These are phyloP conservation scores for Staphylotrichum tortipilum DNA, from an alignment of 495 filamentous ascomycete species.

Conservation along the genomic window DNA sequence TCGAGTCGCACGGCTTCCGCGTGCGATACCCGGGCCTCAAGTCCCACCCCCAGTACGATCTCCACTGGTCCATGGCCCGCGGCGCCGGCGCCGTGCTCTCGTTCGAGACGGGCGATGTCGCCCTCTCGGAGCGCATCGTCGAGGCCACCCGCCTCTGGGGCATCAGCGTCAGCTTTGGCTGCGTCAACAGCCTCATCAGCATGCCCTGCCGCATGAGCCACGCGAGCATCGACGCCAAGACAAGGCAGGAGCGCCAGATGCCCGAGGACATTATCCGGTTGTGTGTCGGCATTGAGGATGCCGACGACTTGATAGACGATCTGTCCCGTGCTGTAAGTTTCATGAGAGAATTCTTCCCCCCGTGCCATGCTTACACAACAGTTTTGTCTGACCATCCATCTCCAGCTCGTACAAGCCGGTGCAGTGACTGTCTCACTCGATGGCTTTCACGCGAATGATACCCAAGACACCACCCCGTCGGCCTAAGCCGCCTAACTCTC, in stretches of 20 bases:
- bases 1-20: slow-evolving; percentile 84
- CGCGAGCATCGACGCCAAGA: slow-evolving; percentile 94
- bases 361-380: too few species aligned
- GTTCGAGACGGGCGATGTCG: slow-evolving; percentile 85
- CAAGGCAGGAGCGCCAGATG: slow-evolving; percentile 76
- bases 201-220: slow-evolving; percentile 99
- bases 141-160: slow-evolving; percentile 86
- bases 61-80: slow-evolving; percentile 90
- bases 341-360: too few species aligned
- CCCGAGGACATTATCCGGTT: slow-evolving; percentile 93
- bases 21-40: slow-evolving; percentile 90
- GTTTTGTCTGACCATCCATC: slow-evolving; percentile 1
- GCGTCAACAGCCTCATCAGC: slow-evolving; percentile 96
- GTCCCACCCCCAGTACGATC: slow-evolving; percentile 91
- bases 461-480: slow-evolving; percentile 9
- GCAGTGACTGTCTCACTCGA: slow-evolving; percentile 79
- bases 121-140: slow-evolving; percentile 81
- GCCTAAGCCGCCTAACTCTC: slow-evolving; percentile 4
- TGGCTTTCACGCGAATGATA: slow-evolving; percentile 54
- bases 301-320: slow-evolving; percentile 87
- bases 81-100: slow-evolving; percentile 89
- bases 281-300: slow-evolving; percentile 96
- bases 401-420: slow-evolving; percentile 83
- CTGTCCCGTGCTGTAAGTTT: slow-evolving; percentile 80
- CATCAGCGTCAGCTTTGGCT: slow-evolving; percentile 94